Base-by-base conservation (phyloP, 805 yeast genomes). In the Maudiozyma saulgeensis region DNA sequence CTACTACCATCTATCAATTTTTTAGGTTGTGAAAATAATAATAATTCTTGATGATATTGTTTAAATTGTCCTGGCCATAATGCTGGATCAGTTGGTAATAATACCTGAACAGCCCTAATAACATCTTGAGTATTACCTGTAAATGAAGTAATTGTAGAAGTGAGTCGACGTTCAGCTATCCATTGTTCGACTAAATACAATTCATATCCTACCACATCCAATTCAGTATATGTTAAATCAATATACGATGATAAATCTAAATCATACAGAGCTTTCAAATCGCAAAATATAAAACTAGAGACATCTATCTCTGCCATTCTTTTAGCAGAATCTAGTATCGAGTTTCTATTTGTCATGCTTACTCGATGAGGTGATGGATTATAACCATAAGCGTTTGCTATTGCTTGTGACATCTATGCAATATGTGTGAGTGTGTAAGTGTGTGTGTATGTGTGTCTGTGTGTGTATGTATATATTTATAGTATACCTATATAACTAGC, bases 161-260 rank as follows among this genome's bases (percentile, higher is more conserved):
- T 81, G n/a, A 80, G 68, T 43, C 77, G 73, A 41, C 99, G 72
- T 51, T 81, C 82, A 28, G 84, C 73, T 2, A 86, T 82, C 99
- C 99, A 93, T 64, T 91, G 97, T 64, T 93, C 98, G 12, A 91
- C 96, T 35, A 93, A 71, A 62, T 93, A 93, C 13, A 86, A 77
- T 66, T 93, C 98, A 61, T 84, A 89, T 2, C 99, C 98, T 0
- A 71, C 57, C 19, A 84, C 71, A 8, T 67, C 68, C 6, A 81
- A 65, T 47, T 73, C 74, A 42, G 76, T 77, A 32, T 75, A 78
- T 9, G 53, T 48, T 53, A 71, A 67, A 47, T 71, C 76, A 44
- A 65, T 63, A n/a, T 68, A 61, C 50, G 73, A 68, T 41, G 71
- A 74, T 48, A 72, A 58, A 52, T 70, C 69, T 47, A 82, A 67